A percentile compares a stretch with the other conserved stretches of the same genome.
Conservation (phyloP, 495 filamentous ascomycete genomes). For the Extremus antarcticus region DNA sequence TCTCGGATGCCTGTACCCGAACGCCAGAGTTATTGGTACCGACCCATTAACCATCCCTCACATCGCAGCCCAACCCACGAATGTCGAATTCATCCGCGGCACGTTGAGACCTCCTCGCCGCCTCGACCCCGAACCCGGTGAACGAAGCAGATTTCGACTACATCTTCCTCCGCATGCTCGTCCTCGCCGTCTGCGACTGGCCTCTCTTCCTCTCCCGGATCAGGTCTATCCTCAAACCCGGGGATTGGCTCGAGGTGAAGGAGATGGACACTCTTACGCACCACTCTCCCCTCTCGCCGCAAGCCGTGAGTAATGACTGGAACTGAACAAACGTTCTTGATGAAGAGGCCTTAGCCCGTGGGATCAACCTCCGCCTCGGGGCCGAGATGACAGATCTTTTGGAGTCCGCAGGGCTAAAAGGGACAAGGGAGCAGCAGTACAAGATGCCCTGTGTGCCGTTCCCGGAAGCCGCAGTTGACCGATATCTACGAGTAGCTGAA, state of each 20-base stretch:
- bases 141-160: background rate
- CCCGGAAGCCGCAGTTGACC: background rate
- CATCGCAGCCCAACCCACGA: background rate
- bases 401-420: background rate
- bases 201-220: background rate
- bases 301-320: background rate
- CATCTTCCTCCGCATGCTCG: background rate
- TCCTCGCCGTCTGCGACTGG: background rate
- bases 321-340: background rate
- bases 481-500: background rate
- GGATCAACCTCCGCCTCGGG: background rate
- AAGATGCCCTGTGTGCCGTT: background rate
- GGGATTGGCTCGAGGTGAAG: background rate
- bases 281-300: background rate
- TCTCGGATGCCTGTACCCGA: slow-evolving; percentile 3
- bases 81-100: slow-evolving; percentile 1
- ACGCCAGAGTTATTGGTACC: slow-evolving; percentile 6
- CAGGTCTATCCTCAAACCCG: background rate
- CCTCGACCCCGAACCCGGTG: background rate
- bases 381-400: background rate
- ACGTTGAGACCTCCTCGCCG: background rate
- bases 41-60: slow-evolving; percentile 6
- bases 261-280: background rate
- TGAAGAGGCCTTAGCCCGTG: background rate
- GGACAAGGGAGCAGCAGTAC: background rate